phyloP scores from a whole-genome alignment of 257 asterid genomes.

The Lavandula angustifolia region DNA sequence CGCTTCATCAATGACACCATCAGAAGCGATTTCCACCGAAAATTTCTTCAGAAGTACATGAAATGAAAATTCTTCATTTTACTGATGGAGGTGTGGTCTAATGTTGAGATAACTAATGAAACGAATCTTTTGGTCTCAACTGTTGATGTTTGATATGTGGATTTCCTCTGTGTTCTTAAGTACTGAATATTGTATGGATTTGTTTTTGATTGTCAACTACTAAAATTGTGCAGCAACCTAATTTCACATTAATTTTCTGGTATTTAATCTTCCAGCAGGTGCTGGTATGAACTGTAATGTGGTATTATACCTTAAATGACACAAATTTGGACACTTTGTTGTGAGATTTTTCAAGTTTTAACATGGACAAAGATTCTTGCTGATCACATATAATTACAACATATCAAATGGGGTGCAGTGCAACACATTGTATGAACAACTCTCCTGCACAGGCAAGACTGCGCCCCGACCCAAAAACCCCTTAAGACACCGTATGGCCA shows the following conservation, averaged over 20 bases:
- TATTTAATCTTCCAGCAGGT: too few relatives aligned
- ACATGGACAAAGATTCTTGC: too few relatives aligned
- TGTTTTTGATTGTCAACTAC: neutral
- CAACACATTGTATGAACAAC: too few relatives aligned
- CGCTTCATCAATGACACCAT: constrained; percentile 93
- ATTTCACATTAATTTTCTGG: neutral
- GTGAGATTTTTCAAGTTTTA: too few relatives aligned
- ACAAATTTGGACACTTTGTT: too few relatives aligned
- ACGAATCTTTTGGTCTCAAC: constrained; percentile 14
- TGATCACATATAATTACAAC: too few relatives aligned
- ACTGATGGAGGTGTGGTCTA: neutral
- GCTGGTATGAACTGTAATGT: too few relatives aligned
- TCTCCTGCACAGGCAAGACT: too few relatives aligned
- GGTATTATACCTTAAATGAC: too few relatives aligned
- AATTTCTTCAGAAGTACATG: constrained; percentile 80
- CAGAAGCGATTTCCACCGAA: constrained; percentile 80
- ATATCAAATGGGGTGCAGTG: too few relatives aligned
- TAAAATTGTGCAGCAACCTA: neutral
- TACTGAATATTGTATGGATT: constrained; percentile 9
- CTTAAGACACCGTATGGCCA: too few relatives aligned
- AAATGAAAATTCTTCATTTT: constrained; percentile 33
- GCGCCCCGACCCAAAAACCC: too few relatives aligned
- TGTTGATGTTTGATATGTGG: constrained; percentile 18
- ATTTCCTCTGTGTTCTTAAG: constrained; percentile 19
- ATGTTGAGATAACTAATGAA: neutral